Evolutionary conservation across 2,329 filamentous ascomycete species (phyloP).

Genomic region (Teratosphaeria viscida): DNA sequence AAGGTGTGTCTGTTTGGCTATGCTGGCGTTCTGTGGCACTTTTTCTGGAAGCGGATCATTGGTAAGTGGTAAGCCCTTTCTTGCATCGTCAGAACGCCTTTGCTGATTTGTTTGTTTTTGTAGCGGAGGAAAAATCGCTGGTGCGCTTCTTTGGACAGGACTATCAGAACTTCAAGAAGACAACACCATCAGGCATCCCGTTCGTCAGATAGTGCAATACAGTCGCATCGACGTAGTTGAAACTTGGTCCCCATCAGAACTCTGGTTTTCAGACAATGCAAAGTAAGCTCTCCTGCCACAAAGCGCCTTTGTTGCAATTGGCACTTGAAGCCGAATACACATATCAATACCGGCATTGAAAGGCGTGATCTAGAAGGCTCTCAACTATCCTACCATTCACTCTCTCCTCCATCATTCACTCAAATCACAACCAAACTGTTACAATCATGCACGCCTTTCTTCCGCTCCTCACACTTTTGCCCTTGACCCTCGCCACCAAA

Average conservation of each 20-base stretch:
- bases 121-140: constrained; percentile 68
- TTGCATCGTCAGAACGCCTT: neutral
- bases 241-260: neutral
- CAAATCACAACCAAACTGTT: neutral
- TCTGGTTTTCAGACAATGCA: neutral
- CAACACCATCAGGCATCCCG: constrained; percentile 69
- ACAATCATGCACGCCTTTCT: neutral
- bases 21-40: constrained; percentile 66
- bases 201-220: constrained; percentile 42
- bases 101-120: constrained; percentile 2
- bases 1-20: constrained; percentile 66
- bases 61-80: constrained; percentile 34
- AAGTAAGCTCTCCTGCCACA: neutral
- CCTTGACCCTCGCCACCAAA: neutral
- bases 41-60: constrained; percentile 65
- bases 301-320: neutral
- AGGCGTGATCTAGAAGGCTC: neutral
- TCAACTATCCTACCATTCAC: neutral
- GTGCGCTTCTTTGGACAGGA: constrained; percentile 74
- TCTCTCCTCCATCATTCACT: neutral
- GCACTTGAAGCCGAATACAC: neutral
- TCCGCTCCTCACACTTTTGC: neutral
- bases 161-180: constrained; percentile 62
- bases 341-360: neutral
- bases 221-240: neutral